A percentile compares a stretch with the other conserved stretches of the same genome.
Conservation (phyloP, 1,139 yeast species). For the Blastobotrys raffinosifermentans region DNA sequence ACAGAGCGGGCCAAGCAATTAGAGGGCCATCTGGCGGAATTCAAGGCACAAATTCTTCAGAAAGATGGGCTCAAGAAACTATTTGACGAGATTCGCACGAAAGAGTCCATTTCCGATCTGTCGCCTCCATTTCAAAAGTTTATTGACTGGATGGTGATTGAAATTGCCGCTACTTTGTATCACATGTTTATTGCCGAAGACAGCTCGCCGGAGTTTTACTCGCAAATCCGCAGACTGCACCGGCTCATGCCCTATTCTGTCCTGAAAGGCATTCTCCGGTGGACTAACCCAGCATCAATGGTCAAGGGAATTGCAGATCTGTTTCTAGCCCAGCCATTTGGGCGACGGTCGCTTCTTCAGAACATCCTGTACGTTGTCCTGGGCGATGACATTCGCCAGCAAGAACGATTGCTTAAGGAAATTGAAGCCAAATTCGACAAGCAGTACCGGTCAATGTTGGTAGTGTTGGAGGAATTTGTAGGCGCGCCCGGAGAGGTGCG, state of each 20-base stretch:
- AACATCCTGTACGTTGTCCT: constrained; percentile 66
- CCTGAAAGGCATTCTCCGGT: constrained; percentile 65
- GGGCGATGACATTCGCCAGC: constrained; percentile 71
- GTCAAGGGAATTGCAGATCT: constrained; percentile 72
- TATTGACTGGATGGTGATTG: constrained; percentile 75
- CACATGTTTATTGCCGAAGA: constrained; percentile 76
- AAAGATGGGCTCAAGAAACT: constrained; percentile 47
- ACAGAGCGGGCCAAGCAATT: constrained; percentile 42
- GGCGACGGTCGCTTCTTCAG: constrained; percentile 62
- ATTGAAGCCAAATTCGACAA: constrained; percentile 39
- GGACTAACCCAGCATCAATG: constrained; percentile 81
- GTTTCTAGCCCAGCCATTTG: constrained; percentile 72
- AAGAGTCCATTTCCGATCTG: constrained; percentile 50
- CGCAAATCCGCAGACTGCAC: constrained; percentile 65
- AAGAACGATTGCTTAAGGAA: constrained; percentile 48
- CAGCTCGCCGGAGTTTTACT: constrained; percentile 64
- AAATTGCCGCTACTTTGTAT: constrained; percentile 76
- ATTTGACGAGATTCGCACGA: constrained; percentile 58
- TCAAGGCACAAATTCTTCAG: constrained; percentile 46
- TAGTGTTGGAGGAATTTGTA: constrained; percentile 27
- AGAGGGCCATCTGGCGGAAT: constrained; percentile 46
- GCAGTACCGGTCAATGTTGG: constrained; percentile 24
- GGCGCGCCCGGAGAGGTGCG: constrained; percentile 18
- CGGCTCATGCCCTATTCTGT: constrained; percentile 68
- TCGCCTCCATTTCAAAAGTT: constrained; percentile 64